Evolutionary conservation across 2,329 filamentous ascomycete species (phyloP).

Genomic region (Trichoderma harzianum): DNA sequence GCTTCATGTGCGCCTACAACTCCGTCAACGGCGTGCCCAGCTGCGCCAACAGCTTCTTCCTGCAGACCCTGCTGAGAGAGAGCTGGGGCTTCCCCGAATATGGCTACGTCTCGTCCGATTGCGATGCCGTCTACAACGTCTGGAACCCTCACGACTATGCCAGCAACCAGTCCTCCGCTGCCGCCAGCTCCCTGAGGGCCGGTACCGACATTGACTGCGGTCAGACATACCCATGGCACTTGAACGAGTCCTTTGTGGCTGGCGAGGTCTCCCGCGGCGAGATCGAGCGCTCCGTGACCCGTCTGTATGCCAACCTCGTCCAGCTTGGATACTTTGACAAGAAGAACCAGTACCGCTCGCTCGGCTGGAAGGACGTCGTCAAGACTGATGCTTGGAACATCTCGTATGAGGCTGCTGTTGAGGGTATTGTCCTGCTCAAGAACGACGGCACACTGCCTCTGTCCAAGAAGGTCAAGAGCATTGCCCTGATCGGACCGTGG

Average conservation of each 20-base stretch:
- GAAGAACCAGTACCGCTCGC: conserved; percentile 15
- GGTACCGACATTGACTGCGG: conserved; percentile 30
- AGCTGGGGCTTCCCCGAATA: conserved; percentile 62
- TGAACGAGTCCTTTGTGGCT: conserved; percentile 15
- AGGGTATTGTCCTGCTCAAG: conserved; percentile 56
- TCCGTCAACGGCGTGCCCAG: conserved; percentile 62
- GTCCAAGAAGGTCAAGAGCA: conserved; percentile 12
- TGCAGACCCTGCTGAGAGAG: conserved; percentile 59
- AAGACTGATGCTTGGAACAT: conserved; percentile 9
- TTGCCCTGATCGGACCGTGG: conserved; percentile 33
- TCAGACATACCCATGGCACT: conserved; percentile 15
- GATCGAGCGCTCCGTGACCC: conserved; percentile 14
- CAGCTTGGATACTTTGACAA: conserved; percentile 16
- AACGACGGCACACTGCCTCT: conserved; percentile 60
- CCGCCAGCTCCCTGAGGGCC: conserved; percentile 31
- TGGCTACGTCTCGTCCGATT: conserved; percentile 62
- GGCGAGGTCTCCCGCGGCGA: conserved; percentile 16
- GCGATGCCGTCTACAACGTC: conserved; percentile 59
- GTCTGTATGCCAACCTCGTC: conserved; percentile 16
- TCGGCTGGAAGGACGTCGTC: conserved; percentile 52
- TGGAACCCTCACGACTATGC: conserved; percentile 42
- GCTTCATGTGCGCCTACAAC: conserved; percentile 62
- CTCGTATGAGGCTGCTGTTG: conserved; percentile 47
- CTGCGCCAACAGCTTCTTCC: conserved; percentile 59
- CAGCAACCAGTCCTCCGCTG: conserved; percentile 32